A percentile compares a stretch with the other conserved stretches of the same genome.
phyloP scores from a whole-genome alignment of 306 rosid genomes.

The Gynostemma pentaphyllum region DNA sequence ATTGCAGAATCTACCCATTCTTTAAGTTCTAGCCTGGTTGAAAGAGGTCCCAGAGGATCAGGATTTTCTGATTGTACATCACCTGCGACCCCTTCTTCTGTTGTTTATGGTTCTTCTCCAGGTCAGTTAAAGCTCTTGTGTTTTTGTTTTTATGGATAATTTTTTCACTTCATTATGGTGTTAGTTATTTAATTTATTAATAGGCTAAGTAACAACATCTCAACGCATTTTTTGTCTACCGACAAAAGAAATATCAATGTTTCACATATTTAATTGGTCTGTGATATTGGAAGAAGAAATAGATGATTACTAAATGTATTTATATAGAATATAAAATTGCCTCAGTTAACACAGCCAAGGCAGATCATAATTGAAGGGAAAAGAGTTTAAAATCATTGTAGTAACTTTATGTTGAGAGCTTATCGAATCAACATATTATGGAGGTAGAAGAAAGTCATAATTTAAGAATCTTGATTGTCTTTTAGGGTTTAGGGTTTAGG shows the following conservation, averaged over 20 bases:
- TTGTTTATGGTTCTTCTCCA: constrained; percentile 91
- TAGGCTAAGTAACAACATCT: not conserved
- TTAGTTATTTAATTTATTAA: not conserved
- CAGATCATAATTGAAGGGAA: not conserved
- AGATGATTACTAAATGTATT: not conserved
- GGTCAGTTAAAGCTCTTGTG: constrained; percentile 26
- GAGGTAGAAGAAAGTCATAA: not conserved
- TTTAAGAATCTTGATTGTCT: not conserved
- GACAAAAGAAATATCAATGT: too few relatives aligned
- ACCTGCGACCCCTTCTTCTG: constrained; percentile 93
- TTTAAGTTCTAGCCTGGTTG: constrained; percentile 38
- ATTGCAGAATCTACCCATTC: constrained; percentile 34
- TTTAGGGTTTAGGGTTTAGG: too few relatives aligned
- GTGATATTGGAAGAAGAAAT: not conserved
- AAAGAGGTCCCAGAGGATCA: constrained; percentile 50
- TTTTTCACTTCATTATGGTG: not conserved
- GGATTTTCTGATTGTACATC: constrained; percentile 69
- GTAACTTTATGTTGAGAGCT: not conserved
- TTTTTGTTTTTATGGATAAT: not conserved
- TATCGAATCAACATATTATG: not conserved
- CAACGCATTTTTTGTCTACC: too few relatives aligned
- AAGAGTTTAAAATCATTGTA: not conserved
- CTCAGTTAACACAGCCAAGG: not conserved
- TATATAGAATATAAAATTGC: not conserved
- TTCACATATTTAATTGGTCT: not conserved